Conservation (phyloP, 148 eudicot species). For the Simmondsia chinensis region DNA sequence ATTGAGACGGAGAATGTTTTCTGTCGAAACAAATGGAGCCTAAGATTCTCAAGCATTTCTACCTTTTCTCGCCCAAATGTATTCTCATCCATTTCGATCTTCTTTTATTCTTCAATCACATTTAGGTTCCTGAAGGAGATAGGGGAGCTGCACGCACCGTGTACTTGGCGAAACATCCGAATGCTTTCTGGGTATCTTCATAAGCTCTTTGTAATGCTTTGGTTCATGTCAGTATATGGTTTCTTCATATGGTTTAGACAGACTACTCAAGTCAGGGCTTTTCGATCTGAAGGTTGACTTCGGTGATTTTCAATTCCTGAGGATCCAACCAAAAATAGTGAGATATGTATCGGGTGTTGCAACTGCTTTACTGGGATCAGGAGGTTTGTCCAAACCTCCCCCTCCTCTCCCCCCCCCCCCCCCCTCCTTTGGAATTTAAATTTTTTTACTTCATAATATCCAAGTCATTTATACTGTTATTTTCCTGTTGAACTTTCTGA, state of each 20-base stretch:
- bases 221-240: neutral
- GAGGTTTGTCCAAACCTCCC: constrained; percentile 49
- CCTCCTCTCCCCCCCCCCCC: neutral
- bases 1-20: too few relatives aligned
- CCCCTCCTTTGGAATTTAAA: neutral
- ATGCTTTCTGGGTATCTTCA: constrained; percentile 79
- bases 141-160: constrained; percentile 50
- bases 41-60: too few relatives aligned
- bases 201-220: neutral
- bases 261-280: constrained; percentile 14
- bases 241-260: neutral
- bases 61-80: too few relatives aligned
- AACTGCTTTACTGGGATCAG: constrained; percentile 88
- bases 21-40: too few relatives aligned
- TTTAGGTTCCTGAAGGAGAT: constrained; percentile 56
- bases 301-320: constrained; percentile 91
- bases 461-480: too few relatives aligned
- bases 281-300: constrained; percentile 70
- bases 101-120: constrained; percentile 1
- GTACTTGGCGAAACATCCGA: constrained; percentile 86
- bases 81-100: too few relatives aligned
- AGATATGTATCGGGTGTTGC: constrained; percentile 93
- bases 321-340: constrained; percentile 79
- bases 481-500: too few relatives aligned
- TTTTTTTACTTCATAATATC: too few relatives aligned